These are phyloP conservation scores for Pseudonitzschia multiseries DNA, from an alignment of 108 stramenopile genomes.

Conservation along the genomic window DNA sequence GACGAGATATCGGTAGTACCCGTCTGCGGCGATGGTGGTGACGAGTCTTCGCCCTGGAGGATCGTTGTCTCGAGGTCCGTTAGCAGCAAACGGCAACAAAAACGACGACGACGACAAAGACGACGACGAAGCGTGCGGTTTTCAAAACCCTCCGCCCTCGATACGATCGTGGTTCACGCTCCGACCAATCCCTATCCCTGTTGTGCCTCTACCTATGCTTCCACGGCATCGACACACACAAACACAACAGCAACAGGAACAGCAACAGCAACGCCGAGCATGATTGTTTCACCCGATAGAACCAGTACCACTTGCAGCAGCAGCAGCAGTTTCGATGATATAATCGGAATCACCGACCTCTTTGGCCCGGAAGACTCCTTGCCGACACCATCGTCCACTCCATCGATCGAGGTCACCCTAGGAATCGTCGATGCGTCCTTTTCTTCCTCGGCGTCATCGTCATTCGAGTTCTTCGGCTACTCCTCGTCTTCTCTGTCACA, in stretches of 20 bases:
- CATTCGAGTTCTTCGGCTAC: background rate
- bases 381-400: background rate
- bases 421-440: background rate
- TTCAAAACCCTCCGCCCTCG: background rate
- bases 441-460: background rate
- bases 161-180: background rate
- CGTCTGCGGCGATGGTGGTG: background rate
- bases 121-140: background rate
- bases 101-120: too few relatives aligned
- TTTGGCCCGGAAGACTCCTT: too few relatives aligned
- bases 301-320: background rate
- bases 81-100: background rate
- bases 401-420: background rate
- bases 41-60: background rate
- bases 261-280: too few relatives aligned
- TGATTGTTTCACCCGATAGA: background rate
- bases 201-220: background rate
- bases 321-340: background rate
- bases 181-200: background rate
- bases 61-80: background rate
- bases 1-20: background rate
- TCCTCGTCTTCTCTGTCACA: background rate
- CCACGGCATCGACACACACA: background rate
- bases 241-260: too few relatives aligned
- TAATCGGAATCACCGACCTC: background rate